Percentiles rank a stretch among this genome's conserved stretches.
phyloP scores from a whole-genome alignment of 2,329 filamentous ascomycete genomes.

The Ophiocordyceps polyrhachis-furcata region DNA sequence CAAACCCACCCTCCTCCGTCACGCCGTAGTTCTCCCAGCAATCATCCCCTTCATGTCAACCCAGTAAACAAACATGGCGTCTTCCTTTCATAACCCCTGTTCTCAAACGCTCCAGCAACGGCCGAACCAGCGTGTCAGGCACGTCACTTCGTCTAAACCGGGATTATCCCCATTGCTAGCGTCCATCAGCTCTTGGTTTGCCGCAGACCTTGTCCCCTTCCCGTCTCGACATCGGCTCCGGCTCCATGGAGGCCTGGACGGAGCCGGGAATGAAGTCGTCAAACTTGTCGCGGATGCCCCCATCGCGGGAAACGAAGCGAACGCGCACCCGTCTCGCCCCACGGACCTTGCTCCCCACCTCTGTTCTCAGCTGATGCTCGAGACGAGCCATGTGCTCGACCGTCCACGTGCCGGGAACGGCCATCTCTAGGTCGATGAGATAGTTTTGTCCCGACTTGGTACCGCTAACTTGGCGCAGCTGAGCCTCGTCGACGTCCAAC shows the following conservation, averaged over 20 bases:
- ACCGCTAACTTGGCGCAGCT: conserved; percentile 64
- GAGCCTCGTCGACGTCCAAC: conserved; percentile 36
- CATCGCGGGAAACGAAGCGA: conserved; percentile 59
- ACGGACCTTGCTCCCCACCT: conserved; percentile 57
- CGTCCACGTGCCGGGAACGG: conserved; percentile 59
- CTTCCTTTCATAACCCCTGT: background rate
- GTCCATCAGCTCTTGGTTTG: background rate
- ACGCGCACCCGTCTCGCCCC: conserved; percentile 72
- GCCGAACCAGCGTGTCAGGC: too few species aligned
- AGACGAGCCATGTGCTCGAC: conserved; percentile 50
- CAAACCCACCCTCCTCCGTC: background rate
- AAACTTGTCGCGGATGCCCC: conserved; percentile 35
- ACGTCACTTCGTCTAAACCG: too few species aligned
- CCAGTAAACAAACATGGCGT: background rate
- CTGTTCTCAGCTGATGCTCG: conserved; percentile 55
- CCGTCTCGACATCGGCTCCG: conserved; percentile 16
- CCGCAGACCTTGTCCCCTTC: background rate
- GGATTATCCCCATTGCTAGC: background rate
- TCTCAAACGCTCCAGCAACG: too few species aligned
- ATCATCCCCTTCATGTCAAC: background rate
- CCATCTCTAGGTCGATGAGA: conserved; percentile 74
- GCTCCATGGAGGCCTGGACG: conserved; percentile 39
- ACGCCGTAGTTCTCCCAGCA: background rate
- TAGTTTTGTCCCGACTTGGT: conserved; percentile 96
- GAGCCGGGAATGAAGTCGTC: conserved; percentile 64